These are phyloP conservation scores for Galeopsis tetrahit DNA, from an alignment of 257 asterid species.

Conservation along the genomic window DNA sequence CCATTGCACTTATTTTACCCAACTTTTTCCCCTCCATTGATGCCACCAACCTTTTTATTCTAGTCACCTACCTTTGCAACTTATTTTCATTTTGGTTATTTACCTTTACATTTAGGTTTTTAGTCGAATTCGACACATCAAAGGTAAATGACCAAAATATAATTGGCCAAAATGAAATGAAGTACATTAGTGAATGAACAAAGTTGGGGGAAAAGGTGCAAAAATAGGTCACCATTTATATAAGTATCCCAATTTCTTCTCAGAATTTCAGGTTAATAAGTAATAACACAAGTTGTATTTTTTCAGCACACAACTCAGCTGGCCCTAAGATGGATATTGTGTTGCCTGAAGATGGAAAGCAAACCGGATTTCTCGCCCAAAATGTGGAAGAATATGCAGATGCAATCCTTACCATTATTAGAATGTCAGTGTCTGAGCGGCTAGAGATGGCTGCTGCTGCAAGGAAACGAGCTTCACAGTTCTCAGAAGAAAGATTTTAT, in stretches of 20 bases:
- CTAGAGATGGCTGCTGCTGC: slow-evolving; percentile 82
- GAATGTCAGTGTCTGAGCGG: slow-evolving; percentile 66
- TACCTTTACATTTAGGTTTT: background rate
- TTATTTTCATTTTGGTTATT: background rate
- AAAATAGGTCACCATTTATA: background rate
- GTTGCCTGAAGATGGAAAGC: slow-evolving; percentile 70
- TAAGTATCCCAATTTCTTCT: background rate
- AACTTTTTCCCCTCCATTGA: background rate
- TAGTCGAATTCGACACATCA: background rate
- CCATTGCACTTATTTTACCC: background rate
- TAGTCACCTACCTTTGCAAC: background rate
- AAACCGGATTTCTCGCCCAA: slow-evolving; percentile 86
- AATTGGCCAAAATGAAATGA: background rate
- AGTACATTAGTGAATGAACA: background rate
- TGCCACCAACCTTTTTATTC: background rate
- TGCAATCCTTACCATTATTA: slow-evolving; percentile 57
- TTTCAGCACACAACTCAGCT: slow-evolving; percentile 89
- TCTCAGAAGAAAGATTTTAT: slow-evolving; percentile 80
- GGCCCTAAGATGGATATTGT: slow-evolving; percentile 97
- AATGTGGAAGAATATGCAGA: slow-evolving; percentile 75
- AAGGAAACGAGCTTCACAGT: slow-evolving; percentile 74
- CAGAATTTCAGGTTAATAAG: background rate
- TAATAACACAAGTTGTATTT: background rate
- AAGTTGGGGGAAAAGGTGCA: background rate
- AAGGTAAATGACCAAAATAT: background rate